These are phyloP conservation scores for Rhinocladiella similis DNA, from an alignment of 2,329 filamentous ascomycete species.

Conservation along the genomic window DNA sequence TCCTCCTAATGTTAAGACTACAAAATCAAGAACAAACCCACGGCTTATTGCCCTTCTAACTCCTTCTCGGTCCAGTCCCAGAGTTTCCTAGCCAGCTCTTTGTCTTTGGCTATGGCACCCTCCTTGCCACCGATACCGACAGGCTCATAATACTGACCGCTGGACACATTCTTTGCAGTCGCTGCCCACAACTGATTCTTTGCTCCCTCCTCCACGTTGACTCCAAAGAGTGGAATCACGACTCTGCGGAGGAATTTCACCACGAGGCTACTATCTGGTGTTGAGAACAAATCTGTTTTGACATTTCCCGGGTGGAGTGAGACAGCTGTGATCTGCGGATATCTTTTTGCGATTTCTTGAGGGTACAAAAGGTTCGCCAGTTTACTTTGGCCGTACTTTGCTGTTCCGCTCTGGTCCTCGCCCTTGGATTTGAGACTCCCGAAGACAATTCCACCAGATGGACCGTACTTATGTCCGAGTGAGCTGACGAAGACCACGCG, in stretches of 20 bases:
- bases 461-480: constrained; percentile 17
- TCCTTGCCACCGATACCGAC: constrained; percentile 36
- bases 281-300: constrained; percentile 43
- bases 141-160: constrained; percentile 45
- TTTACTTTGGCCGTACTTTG: constrained; percentile 52
- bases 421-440: constrained; percentile 19
- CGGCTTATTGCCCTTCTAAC: constrained; percentile 16
- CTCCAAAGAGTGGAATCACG: constrained; percentile 5
- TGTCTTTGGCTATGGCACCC: constrained; percentile 35
- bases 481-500: constrained; percentile 32
- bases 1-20: neutral
- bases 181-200: constrained; percentile 47
- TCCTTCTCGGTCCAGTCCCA: constrained; percentile 49
- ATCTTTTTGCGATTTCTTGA: constrained; percentile 41
- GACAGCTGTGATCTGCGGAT: constrained; percentile 47
- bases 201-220: constrained; percentile 38
- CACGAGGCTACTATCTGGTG: constrained; percentile 57
- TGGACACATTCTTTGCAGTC: constrained; percentile 35
- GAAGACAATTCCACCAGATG: constrained; percentile 26
- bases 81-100: constrained; percentile 35
- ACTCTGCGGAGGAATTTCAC: constrained; percentile 1
- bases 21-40: neutral
- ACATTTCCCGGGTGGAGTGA: constrained; percentile 53
- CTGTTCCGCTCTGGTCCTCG: constrained; percentile 1
- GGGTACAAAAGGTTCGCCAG: constrained; percentile 53